A percentile compares a stretch with the other conserved stretches of the same genome.
Evolutionary conservation across 1,284 basidiomycete genomes (phyloP).

Genomic region (Apiotrichum akiyoshidainum): DNA sequence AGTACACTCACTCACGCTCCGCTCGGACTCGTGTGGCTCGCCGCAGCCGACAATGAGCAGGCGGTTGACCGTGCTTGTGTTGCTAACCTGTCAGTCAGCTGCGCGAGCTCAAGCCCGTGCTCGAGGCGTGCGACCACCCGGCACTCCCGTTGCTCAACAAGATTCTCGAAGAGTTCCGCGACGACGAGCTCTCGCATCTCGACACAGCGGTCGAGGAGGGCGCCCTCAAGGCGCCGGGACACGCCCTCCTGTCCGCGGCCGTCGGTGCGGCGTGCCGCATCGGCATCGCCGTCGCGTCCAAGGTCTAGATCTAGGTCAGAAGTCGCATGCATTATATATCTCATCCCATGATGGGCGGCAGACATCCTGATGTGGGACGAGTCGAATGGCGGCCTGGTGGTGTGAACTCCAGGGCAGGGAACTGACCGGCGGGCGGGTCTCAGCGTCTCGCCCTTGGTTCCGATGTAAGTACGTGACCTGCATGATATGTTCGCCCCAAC

Average conservation of each 20-base stretch:
- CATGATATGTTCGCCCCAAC: no score
- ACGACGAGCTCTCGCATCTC: slow-evolving; percentile 92
- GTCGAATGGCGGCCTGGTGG: no score
- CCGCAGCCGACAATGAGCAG: no score
- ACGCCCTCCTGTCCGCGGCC: slow-evolving; percentile 80
- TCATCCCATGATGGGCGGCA: no score
- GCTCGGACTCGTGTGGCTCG: no score
- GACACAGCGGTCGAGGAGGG: slow-evolving; percentile 87
- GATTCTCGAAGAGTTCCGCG: slow-evolving; percentile 80
- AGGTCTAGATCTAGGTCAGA: slow-evolving; percentile 57
- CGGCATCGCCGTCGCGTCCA: slow-evolving; percentile 84
- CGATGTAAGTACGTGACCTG: no score
- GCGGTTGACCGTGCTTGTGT: not conserved
- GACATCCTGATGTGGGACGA: no score
- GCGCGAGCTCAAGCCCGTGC: slow-evolving; percentile 33
- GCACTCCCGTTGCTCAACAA: slow-evolving; percentile 72
- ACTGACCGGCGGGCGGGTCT: no score
- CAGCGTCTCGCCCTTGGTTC: no score
- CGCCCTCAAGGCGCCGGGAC: slow-evolving; percentile 85
- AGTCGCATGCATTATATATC: no score
- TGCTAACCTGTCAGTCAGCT: slow-evolving; percentile 36
- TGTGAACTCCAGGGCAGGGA: no score
- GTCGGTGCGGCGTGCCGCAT: slow-evolving; percentile 82
- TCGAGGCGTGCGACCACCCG: slow-evolving; percentile 55
- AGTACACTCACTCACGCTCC: no score